Percentiles rank a stretch among this genome's conserved stretches.
phyloP scores from a whole-genome alignment of 768 basidiomycete genomes.

The Tremella fuciformis region DNA sequence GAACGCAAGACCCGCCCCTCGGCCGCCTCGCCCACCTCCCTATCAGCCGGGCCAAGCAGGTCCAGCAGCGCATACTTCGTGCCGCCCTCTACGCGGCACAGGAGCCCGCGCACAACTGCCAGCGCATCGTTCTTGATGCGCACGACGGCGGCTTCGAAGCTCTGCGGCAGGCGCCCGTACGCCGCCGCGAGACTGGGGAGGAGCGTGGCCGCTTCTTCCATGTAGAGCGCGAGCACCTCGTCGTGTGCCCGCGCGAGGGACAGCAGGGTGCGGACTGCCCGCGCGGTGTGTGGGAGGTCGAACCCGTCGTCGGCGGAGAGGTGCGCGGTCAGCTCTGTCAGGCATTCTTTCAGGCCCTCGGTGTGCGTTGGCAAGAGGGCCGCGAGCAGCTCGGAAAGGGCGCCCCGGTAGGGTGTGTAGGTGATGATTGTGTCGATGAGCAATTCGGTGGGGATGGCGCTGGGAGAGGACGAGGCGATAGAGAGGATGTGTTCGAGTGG shows the following conservation, averaged over 20 bases:
- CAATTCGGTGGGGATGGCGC: slow-evolving; percentile 9
- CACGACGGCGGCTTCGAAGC: slow-evolving; percentile 12
- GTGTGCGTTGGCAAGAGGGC: slow-evolving; percentile 45
- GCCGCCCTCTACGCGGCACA: slow-evolving; percentile 10
- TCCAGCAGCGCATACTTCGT: slow-evolving; percentile 17
- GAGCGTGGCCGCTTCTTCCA: slow-evolving; percentile 30
- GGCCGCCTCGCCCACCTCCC: neutral
- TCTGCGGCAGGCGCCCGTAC: slow-evolving; percentile 11
- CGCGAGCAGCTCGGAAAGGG: slow-evolving; percentile 19
- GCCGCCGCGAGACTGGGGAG: slow-evolving; percentile 24
- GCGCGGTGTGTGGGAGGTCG: neutral
- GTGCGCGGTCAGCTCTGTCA: slow-evolving; percentile 17
- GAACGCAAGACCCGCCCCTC: slow-evolving; percentile 2
- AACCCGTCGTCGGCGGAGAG: slow-evolving; percentile 19
- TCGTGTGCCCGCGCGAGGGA: slow-evolving; percentile 31
- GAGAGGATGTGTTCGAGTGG: slow-evolving; percentile 12
- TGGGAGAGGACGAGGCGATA: slow-evolving; percentile 12
- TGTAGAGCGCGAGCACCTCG: slow-evolving; percentile 23
- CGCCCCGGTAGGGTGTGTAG: slow-evolving; percentile 23
- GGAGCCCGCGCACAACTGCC: neutral
- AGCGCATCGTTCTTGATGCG: slow-evolving; percentile 5
- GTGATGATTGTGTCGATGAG: slow-evolving; percentile 26
- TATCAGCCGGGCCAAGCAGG: neutral
- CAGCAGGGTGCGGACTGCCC: slow-evolving; percentile 22
- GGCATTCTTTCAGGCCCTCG: slow-evolving; percentile 12